Conservation (phyloP, 495 filamentous ascomycete genomes). For the Penicillium parvum region DNA sequence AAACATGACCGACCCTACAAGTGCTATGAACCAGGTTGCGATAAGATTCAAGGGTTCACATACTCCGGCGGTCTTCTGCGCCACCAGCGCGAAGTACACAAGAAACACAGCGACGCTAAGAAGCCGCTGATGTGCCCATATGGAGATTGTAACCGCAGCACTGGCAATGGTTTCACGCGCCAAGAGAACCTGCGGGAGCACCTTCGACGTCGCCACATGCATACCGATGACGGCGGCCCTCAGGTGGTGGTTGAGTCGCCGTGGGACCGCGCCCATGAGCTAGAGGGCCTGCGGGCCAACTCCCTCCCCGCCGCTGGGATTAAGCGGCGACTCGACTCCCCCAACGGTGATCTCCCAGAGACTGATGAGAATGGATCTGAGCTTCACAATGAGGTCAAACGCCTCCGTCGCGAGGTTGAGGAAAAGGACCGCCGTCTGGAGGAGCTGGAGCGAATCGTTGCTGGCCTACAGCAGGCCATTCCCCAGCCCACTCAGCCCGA, state of each 20-base stretch:
- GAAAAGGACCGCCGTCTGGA: conserved; percentile 46
- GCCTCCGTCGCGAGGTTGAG: conserved; percentile 51
- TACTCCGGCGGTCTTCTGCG: conserved; percentile 84
- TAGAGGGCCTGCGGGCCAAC: conserved; percentile 24
- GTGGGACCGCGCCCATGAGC: conserved; percentile 24
- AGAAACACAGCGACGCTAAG: conserved; percentile 77
- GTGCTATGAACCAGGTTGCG: conserved; percentile 69
- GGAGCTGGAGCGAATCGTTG: conserved; percentile 44
- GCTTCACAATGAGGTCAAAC: conserved; percentile 53
- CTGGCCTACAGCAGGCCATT: conserved; percentile 40
- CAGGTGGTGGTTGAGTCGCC: conserved; percentile 30
- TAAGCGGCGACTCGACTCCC: conserved; percentile 45
- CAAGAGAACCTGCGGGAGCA: conserved; percentile 92
- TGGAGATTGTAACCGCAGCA: conserved; percentile 78
- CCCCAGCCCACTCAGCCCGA: conserved; percentile 26
- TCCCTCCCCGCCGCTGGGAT: conserved; percentile 25
- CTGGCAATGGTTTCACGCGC: conserved; percentile 75
- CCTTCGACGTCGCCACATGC: conserved; percentile 74
- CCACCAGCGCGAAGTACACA: conserved; percentile 89
- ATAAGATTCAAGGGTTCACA: conserved; percentile 88
- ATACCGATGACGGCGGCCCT: conserved; percentile 37
- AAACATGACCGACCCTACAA: conserved; percentile 92
- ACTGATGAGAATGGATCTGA: conserved; percentile 43
- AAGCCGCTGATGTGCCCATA: conserved; percentile 80
- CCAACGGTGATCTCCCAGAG: conserved; percentile 31